Conservation (phyloP, 805 yeast genomes). For the Jamesozyma piceae region DNA sequence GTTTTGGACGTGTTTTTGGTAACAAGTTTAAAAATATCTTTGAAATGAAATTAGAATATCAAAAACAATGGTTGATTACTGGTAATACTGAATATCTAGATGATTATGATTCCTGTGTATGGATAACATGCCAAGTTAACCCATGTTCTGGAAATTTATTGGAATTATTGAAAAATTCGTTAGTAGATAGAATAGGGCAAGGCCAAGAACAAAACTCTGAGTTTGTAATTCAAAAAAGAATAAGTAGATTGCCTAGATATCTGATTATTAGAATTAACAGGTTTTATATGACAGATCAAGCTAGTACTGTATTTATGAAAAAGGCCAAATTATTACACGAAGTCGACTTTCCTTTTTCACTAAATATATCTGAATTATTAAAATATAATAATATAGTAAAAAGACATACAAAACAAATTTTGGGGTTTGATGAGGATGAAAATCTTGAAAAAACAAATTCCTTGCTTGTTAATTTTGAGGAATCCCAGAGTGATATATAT, state of each 20-base stretch:
- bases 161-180: not conserved
- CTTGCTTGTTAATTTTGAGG: too few relatives aligned
- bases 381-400: too few relatives aligned
- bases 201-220: not conserved
- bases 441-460: too few relatives aligned
- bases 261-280: not conserved
- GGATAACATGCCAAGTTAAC: not conserved
- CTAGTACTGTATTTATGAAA: not conserved
- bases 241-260: not conserved
- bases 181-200: too few relatives aligned
- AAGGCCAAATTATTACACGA: not conserved
- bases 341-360: not conserved
- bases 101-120: not conserved
- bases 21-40: not conserved
- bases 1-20: not conserved
- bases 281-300: not conserved
- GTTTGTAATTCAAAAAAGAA: not conserved
- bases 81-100: not conserved
- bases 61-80: not conserved
- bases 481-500: too few relatives aligned
- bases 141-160: not conserved
- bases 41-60: not conserved
- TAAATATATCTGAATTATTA: not conserved
- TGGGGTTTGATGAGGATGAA: too few relatives aligned
- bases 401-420: too few relatives aligned